Percentiles rank a stretch among this genome's conserved stretches.
These are phyloP conservation scores for Pharus latifolius DNA, from an alignment of 176 grass and related monocot species.

Conservation along the genomic window DNA sequence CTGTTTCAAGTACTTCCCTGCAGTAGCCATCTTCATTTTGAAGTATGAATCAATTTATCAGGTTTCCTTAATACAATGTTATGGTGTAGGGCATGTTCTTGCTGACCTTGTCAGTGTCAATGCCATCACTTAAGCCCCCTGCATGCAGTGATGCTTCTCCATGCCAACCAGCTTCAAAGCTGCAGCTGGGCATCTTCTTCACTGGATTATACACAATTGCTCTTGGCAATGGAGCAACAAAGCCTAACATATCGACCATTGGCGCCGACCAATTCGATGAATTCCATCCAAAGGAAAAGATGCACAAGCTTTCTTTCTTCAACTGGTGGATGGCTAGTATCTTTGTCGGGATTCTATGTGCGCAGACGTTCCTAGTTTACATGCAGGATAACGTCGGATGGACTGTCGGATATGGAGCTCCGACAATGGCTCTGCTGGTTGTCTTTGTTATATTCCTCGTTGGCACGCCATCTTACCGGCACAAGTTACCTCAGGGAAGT, in stretches of 20 bases:
- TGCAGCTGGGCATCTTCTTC: constrained; percentile 67
- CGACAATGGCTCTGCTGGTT: constrained; percentile 43
- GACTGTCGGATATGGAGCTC: constrained; percentile 58
- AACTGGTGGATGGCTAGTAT: constrained; percentile 95
- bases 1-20: too few relatives aligned
- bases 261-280: constrained; percentile 94
- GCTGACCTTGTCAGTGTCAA: constrained; percentile 53
- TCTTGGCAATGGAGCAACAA: constrained; percentile 64
- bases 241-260: constrained; percentile 89
- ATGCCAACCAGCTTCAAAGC: constrained; percentile 31
- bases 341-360: constrained; percentile 67
- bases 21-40: too few relatives aligned
- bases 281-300: constrained; percentile 54
- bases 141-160: constrained; percentile 23
- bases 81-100: constrained; percentile 78
- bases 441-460: constrained; percentile 54
- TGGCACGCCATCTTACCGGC: constrained; percentile 73
- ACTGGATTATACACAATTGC: constrained; percentile 67
- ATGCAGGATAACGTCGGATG: constrained; percentile 83
- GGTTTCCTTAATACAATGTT: too few relatives aligned
- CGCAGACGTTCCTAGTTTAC: constrained; percentile 74
- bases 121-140: constrained; percentile 52
- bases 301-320: constrained; percentile 86
- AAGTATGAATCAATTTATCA: too few relatives aligned
- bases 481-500: constrained; percentile 70